A percentile compares a stretch with the other conserved stretches of the same genome.
Conservation (phyloP, 306 rosid genomes). For the Vicia sativa region DNA sequence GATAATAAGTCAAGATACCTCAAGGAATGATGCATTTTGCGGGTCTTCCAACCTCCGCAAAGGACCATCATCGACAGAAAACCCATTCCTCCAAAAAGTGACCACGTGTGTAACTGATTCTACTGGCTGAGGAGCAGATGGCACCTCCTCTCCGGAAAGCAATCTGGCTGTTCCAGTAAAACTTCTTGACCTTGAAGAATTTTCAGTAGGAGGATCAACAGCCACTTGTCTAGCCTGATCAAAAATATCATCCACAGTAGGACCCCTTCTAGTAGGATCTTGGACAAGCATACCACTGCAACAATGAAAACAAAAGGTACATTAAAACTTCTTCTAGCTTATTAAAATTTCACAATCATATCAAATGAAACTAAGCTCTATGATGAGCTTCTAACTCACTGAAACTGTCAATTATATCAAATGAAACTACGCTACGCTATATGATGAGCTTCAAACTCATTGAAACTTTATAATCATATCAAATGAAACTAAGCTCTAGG, state of each 20-base stretch:
- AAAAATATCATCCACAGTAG: conserved; percentile 71
- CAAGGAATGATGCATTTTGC: conserved; percentile 72
- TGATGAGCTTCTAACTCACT: background rate
- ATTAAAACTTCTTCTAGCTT: background rate
- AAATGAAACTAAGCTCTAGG: background rate
- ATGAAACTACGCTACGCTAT: background rate
- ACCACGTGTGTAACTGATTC: conserved; percentile 54
- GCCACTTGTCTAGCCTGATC: conserved; percentile 62
- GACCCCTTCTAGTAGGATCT: conserved; percentile 66
- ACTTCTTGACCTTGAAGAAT: conserved; percentile 60
- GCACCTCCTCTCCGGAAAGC: conserved; percentile 77
- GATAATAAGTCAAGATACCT: conserved; percentile 57
- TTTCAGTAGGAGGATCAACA: conserved; percentile 50
- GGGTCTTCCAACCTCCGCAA: conserved; percentile 77
- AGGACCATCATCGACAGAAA: conserved; percentile 78
- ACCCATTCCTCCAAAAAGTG: conserved; percentile 92
- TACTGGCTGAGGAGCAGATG: conserved; percentile 64
- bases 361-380: background rate
- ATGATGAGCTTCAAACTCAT: background rate
- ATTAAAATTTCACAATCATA: background rate
- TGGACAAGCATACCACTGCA: conserved; percentile 94
- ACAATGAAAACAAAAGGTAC: conserved; percentile 19
- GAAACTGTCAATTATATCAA: background rate
- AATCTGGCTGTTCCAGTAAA: conserved; percentile 83
- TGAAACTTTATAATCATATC: background rate